These are phyloP conservation scores for Tilletia horrida DNA, from an alignment of 1,284 basidiomycete genomes.

Conservation along the genomic window DNA sequence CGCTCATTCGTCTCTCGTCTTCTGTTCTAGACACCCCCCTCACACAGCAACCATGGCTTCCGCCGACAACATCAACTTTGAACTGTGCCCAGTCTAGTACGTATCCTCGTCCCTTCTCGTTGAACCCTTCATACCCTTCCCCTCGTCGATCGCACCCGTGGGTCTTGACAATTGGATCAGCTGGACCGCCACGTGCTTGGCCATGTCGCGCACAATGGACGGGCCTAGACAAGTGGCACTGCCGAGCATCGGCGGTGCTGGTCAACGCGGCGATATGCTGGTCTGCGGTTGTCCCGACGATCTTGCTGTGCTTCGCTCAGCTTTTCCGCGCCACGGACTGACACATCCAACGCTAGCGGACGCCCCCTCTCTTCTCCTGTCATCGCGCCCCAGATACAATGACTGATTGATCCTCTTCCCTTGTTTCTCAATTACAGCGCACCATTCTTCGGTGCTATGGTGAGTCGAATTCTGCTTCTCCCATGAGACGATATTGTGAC, in stretches of 20 bases:
- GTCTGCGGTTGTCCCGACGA: too few species aligned
- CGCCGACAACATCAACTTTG: conserved; percentile 60
- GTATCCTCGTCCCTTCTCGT: neutral
- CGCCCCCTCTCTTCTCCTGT: neutral
- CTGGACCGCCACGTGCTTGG: neutral
- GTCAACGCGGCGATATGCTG: too few species aligned
- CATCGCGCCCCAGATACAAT: neutral
- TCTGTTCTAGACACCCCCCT: neutral
- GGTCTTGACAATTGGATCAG: neutral
- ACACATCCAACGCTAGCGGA: too few species aligned
- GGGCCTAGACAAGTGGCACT: neutral
- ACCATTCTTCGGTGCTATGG: conserved; percentile 96
- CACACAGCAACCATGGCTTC: conserved; percentile 12
- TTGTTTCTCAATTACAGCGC: conserved; percentile 57
- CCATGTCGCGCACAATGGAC: neutral
- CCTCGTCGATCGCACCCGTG: neutral
- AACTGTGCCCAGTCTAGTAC: conserved; percentile 79
- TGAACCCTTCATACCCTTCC: neutral
- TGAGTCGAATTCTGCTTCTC: conserved; percentile 56
- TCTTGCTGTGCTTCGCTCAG: too few species aligned
- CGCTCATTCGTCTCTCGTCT: neutral
- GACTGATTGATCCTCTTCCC: neutral
- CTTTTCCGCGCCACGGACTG: too few species aligned
- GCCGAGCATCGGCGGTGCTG: too few species aligned
- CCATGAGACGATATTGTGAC: too few species aligned